Evolutionary conservation across 225 moss, liverwort and hornwort genomes (phyloP).

Genomic region (Bryum argenteum): DNA sequence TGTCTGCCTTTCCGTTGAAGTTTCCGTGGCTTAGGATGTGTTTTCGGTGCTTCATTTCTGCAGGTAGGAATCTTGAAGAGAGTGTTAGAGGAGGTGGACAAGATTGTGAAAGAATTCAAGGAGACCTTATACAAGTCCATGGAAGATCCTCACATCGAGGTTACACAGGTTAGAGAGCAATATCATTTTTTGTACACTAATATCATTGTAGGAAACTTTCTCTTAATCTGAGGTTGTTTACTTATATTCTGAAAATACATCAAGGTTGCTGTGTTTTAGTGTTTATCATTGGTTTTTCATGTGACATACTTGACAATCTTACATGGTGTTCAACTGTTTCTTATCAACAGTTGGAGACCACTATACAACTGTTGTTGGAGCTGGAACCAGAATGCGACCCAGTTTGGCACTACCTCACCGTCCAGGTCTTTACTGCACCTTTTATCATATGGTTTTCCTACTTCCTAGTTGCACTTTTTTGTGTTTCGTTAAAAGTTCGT

Average conservation of each 20-base stretch:
- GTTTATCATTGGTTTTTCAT: too few relatives aligned
- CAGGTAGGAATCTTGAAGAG: conserved; percentile 87
- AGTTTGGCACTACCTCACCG: conserved; percentile 95
- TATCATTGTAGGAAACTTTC: too few relatives aligned
- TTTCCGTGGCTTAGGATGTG: background rate
- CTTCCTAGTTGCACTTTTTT: too few relatives aligned
- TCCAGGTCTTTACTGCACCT: conserved; percentile 51
- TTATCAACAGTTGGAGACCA: conserved; percentile 69
- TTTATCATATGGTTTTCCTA: too few relatives aligned
- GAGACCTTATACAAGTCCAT: conserved; percentile 85
- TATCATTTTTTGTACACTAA: background rate
- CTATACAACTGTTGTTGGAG: conserved; percentile 81
- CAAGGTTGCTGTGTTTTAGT: too few relatives aligned
- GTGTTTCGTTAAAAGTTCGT: too few relatives aligned
- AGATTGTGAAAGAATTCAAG: conserved; percentile 96
- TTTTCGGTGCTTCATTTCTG: conserved; percentile 10
- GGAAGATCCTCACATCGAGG: conserved; percentile 96
- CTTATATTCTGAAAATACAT: too few relatives aligned
- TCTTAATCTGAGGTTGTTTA: too few relatives aligned
- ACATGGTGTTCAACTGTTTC: background rate
- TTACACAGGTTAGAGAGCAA: conserved; percentile 47
- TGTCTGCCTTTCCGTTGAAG: background rate
- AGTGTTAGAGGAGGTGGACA: conserved; percentile 96
- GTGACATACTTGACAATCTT: background rate
- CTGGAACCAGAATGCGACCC: conserved; percentile 97